phyloP scores from a whole-genome alignment of 805 yeast species.

The Saccharomycopsis schoenii region DNA sequence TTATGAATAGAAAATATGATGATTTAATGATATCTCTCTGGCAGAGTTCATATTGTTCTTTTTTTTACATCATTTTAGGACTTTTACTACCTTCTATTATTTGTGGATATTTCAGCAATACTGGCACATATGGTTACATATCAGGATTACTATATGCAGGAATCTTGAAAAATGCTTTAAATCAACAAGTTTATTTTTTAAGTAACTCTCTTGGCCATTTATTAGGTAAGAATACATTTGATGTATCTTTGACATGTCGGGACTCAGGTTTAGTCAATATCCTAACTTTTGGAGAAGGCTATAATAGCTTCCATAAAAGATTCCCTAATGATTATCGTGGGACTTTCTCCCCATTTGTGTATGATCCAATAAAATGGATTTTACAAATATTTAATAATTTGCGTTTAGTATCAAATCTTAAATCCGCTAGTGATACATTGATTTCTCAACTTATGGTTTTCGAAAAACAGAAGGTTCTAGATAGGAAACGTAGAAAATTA shows the following conservation, averaged over 20 bases:
- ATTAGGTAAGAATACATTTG: conserved; percentile 64
- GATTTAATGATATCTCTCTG: conserved; percentile 26
- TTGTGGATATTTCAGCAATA: conserved; percentile 62
- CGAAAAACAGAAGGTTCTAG: conserved; percentile 75
- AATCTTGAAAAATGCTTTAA: conserved; percentile 52
- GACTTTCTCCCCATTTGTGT: conserved; percentile 59
- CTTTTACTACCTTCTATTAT: conserved; percentile 56
- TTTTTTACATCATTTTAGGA: conserved; percentile 40
- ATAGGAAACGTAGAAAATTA: conserved; percentile 62
- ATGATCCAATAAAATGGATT: conserved; percentile 82
- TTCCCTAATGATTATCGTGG: conserved; percentile 86
- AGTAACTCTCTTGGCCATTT: conserved; percentile 80
- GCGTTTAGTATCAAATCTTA: conserved; percentile 43
- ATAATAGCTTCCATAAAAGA: conserved; percentile 91
- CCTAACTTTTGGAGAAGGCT: conserved; percentile 82
- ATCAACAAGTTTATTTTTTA: conserved; percentile 73
- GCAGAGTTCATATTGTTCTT: conserved; percentile 66
- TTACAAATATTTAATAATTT: conserved; percentile 52
- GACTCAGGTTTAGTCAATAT: conserved; percentile 45
- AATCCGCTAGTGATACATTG: conserved; percentile 38
- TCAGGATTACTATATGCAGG: conserved; percentile 83
- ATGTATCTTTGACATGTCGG: conserved; percentile 62
- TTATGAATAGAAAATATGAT: conserved; percentile 45
- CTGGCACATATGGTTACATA: conserved; percentile 29
- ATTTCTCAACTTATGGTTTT: conserved; percentile 64